Percentiles rank a stretch among this genome's conserved stretches.
phyloP scores from a whole-genome alignment of 2,329 filamentous ascomycete genomes.

The Colletotrichum musicola region DNA sequence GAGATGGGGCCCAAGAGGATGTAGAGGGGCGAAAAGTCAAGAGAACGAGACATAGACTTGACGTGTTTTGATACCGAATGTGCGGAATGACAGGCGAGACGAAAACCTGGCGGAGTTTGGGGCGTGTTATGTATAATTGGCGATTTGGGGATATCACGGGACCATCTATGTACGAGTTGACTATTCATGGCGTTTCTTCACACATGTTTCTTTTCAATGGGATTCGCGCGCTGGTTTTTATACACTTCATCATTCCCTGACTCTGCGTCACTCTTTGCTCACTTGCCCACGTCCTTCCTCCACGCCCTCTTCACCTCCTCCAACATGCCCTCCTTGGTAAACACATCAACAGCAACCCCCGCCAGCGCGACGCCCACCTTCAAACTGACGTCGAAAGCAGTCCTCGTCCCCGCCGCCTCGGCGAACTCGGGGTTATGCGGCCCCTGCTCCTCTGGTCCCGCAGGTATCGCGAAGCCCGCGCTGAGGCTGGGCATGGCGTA shows the following conservation, averaged over 20 bases:
- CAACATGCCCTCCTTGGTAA: slow-evolving; percentile 39
- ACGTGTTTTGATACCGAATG: slow-evolving; percentile 13
- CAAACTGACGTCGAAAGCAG: slow-evolving; percentile 42
- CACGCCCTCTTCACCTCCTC: slow-evolving; percentile 42
- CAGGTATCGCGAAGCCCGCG: slow-evolving; percentile 63
- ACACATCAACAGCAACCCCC: slow-evolving; percentile 42
- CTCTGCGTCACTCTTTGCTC: neutral
- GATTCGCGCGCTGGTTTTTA: neutral
- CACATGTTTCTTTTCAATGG: too few species aligned
- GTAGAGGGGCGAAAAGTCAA: neutral
- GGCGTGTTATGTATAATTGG: slow-evolving; percentile 13
- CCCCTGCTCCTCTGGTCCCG: slow-evolving; percentile 44
- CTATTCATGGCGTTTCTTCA: too few species aligned
- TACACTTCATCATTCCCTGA: neutral
- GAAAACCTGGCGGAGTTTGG: neutral
- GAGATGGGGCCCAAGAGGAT: slow-evolving; percentile 64
- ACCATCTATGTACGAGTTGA: slow-evolving; percentile 2
- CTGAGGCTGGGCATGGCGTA: slow-evolving; percentile 69
- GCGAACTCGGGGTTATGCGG: slow-evolving; percentile 44
- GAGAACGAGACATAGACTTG: neutral
- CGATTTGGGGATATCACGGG: slow-evolving; percentile 7
- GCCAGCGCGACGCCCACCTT: slow-evolving; percentile 43
- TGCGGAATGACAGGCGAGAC: neutral
- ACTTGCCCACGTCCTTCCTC: slow-evolving; percentile 41
- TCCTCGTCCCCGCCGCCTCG: slow-evolving; percentile 41